These are phyloP conservation scores for Pythium phragmiticola DNA, from an alignment of 352 stramenopile genomes.

Conservation along the genomic window DNA sequence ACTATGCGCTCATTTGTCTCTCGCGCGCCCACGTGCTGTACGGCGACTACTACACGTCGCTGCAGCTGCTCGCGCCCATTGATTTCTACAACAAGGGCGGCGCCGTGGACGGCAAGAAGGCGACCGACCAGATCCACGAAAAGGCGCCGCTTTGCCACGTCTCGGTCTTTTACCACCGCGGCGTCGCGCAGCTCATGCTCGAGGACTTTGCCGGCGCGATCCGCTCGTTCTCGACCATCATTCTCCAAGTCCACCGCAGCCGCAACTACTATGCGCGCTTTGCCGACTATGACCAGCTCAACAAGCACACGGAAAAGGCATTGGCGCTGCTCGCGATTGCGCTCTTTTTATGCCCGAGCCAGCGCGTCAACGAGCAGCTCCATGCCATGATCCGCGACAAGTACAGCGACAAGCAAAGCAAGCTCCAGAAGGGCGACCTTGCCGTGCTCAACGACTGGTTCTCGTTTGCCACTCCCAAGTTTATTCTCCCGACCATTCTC, in stretches of 20 bases:
- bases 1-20: constrained; percentile 95
- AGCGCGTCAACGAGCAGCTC: constrained; percentile 85
- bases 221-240: constrained; percentile 87
- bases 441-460: constrained; percentile 90
- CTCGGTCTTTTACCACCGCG: constrained; percentile 97
- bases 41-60: constrained; percentile 94
- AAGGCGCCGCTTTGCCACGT: constrained; percentile 92
- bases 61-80: constrained; percentile 91
- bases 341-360: constrained; percentile 86
- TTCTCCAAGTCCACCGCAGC: constrained; percentile 87
- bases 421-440: constrained; percentile 82
- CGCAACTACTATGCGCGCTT: constrained; percentile 91
- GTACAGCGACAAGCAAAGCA: constrained; percentile 90
- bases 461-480: constrained; percentile 93
- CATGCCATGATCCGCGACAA: constrained; percentile 92
- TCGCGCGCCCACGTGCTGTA: constrained; percentile 95
- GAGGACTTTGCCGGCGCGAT: constrained; percentile 94
- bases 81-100: constrained; percentile 85
- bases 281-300: constrained; percentile 93
- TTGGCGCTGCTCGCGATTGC: constrained; percentile 91
- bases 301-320: constrained; percentile 95
- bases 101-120: constrained; percentile 42
- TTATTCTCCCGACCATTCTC: constrained; percentile 79
- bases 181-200: constrained; percentile 97
- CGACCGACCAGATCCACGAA: constrained; percentile 82